Conservation (phyloP, 306 rosid genomes). For the Malus fusca region DNA sequence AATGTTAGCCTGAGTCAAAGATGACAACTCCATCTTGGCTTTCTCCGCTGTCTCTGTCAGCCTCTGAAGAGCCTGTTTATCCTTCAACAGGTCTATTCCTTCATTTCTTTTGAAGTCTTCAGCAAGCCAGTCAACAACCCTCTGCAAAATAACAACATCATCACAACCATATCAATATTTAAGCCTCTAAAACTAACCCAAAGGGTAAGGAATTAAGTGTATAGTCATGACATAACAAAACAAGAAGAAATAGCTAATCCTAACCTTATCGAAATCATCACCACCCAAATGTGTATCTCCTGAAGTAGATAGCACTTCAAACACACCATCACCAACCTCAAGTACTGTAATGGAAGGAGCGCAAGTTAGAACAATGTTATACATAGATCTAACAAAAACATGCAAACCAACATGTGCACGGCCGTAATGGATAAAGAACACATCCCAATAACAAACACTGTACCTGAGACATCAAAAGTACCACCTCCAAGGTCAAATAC, state of each 20-base stretch:
- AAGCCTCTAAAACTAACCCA: not conserved
- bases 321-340: slow-evolving; percentile 98
- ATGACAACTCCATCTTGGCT: slow-evolving; percentile 93
- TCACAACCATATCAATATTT: not conserved
- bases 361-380: not conserved
- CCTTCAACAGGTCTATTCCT: slow-evolving; percentile 87
- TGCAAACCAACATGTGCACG: not conserved
- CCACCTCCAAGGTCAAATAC: slow-evolving; percentile 99
- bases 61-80: slow-evolving; percentile 96
- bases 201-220: not conserved
- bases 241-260: not conserved
- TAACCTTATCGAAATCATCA: slow-evolving; percentile 93
- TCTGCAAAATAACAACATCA: slow-evolving; percentile 31
- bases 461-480: slow-evolving; percentile 96
- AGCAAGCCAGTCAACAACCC: slow-evolving; percentile 93
- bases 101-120: slow-evolving; percentile 65
- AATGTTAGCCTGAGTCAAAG: slow-evolving; percentile 82
- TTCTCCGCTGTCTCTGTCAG: slow-evolving; percentile 97
- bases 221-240: not conserved
- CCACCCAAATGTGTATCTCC: slow-evolving; percentile 99
- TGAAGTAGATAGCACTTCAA: slow-evolving; percentile 93
- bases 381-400: not conserved
- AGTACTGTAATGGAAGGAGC: slow-evolving; percentile 36
- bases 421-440: not conserved
- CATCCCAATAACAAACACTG: not conserved